Evolutionary conservation across 2,329 filamentous ascomycete species (phyloP).

Genomic region (Microdochium bolleyi): DNA sequence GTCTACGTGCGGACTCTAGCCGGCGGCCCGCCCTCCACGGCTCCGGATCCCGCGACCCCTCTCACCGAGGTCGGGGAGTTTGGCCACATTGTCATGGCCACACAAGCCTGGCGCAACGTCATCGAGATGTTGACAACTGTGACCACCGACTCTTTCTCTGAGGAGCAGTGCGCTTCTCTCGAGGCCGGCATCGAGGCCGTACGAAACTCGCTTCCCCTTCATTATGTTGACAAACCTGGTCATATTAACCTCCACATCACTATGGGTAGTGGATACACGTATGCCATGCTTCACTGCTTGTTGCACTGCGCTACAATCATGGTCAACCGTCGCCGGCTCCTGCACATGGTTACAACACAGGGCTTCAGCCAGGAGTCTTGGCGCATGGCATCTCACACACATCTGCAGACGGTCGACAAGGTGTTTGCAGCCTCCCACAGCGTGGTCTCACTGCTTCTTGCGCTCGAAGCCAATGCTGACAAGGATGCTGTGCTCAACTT

Average conservation of each 20-base stretch:
- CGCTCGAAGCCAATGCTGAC: slow-evolving; percentile 47
- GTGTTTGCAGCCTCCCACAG: slow-evolving; percentile 52
- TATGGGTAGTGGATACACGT: slow-evolving; percentile 56
- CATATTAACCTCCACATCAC: slow-evolving; percentile 56
- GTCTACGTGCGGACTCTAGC: slow-evolving; percentile 49
- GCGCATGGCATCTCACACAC: slow-evolving; percentile 38
- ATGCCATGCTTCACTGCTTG: slow-evolving; percentile 54
- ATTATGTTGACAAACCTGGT: slow-evolving; percentile 52
- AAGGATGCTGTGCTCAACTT: slow-evolving; percentile 53
- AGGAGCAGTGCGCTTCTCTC: slow-evolving; percentile 41
- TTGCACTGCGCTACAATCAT: slow-evolving; percentile 54
- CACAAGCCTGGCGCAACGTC: slow-evolving; percentile 54
- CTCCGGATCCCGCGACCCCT: slow-evolving; percentile 24
- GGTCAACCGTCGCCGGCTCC: slow-evolving; percentile 49
- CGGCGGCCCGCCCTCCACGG: slow-evolving; percentile 28
- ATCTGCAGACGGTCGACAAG: slow-evolving; percentile 43
- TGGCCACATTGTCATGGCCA: slow-evolving; percentile 52
- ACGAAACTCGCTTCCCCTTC: slow-evolving; percentile 45
- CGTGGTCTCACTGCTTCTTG: slow-evolving; percentile 46
- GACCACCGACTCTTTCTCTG: slow-evolving; percentile 41
- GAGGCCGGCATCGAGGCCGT: slow-evolving; percentile 48
- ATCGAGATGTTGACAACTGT: slow-evolving; percentile 53
- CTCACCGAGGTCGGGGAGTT: slow-evolving; percentile 52
- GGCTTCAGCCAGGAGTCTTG: slow-evolving; percentile 46
- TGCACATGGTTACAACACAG: slow-evolving; percentile 47